Conservation (phyloP, 371 early-diverging fungal genomes). For the Basidiobolus meristosporus region DNA sequence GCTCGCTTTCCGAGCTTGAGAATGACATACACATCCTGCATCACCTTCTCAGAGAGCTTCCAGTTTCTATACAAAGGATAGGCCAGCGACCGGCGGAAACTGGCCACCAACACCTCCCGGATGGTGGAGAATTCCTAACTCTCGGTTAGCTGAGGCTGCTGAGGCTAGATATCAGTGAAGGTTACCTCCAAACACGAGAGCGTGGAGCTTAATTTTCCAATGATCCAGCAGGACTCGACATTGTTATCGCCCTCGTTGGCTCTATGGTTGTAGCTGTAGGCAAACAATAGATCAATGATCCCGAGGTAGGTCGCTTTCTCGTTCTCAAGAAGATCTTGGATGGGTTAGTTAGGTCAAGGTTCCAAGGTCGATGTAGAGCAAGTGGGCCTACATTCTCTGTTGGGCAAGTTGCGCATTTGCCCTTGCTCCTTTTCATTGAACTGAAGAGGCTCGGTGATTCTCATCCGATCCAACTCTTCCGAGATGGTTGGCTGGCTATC, state of each 20-base stretch:
- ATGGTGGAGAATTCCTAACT: constrained; percentile 44
- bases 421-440: constrained; percentile 52
- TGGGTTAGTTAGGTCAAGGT: not conserved
- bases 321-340: constrained; percentile 31
- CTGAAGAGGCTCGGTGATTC: constrained; percentile 4
- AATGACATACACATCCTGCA: constrained; percentile 65
- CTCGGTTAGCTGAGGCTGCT: not conserved
- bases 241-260: constrained; percentile 67
- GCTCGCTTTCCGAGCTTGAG: constrained; percentile 69
- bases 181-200: constrained; percentile 60
- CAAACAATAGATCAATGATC: constrained; percentile 77
- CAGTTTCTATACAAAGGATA: constrained; percentile 76
- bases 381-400: constrained; percentile 38
- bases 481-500: too few relatives aligned
- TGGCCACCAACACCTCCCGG: constrained; percentile 32
- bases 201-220: constrained; percentile 64
- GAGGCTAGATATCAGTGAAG: not conserved
- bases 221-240: constrained; percentile 81
- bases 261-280: constrained; percentile 75
- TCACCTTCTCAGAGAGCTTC: constrained; percentile 36
- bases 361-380: constrained; percentile 1
- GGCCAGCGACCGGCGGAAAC: constrained; percentile 53
- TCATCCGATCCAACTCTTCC: too few relatives aligned
- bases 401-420: constrained; percentile 56
- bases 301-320: constrained; percentile 57